These are phyloP conservation scores for Secale cereale DNA, from an alignment of 176 grass and related monocot genomes.

Conservation along the genomic window DNA sequence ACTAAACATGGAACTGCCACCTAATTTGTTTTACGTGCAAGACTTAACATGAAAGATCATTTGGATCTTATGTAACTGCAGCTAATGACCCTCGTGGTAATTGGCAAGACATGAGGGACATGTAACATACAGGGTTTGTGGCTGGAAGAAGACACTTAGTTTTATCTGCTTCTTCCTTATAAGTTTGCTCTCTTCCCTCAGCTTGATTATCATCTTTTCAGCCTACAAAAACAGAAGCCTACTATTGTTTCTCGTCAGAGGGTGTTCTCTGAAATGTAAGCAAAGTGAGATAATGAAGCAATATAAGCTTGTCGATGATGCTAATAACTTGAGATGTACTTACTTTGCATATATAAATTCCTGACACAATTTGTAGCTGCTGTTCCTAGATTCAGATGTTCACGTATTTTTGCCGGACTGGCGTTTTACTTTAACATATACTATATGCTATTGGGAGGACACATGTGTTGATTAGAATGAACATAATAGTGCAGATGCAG, in stretches of 20 bases:
- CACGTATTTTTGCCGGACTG: not conserved
- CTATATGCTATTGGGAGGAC: not conserved
- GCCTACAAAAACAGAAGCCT: conserved; percentile 43
- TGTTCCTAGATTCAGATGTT: not conserved
- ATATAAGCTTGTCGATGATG: not conserved
- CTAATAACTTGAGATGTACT: not conserved
- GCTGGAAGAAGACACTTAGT: not conserved
- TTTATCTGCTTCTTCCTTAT: not conserved
- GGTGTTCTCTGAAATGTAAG: not conserved
- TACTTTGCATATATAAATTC: not conserved
- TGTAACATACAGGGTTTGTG: not conserved
- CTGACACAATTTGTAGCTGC: not conserved
- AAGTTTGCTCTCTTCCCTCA: conserved; percentile 70
- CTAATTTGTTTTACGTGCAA: not conserved
- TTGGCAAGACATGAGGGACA: not conserved
- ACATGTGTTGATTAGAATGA: not conserved
- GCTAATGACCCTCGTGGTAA: not conserved
- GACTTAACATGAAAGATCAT: not conserved
- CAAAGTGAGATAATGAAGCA: not conserved
- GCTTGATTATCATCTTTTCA: conserved; percentile 75
- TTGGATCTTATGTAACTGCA: not conserved
- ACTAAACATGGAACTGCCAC: not conserved
- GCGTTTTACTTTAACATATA: not conserved
- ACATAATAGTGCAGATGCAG: not conserved
- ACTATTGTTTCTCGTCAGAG: not conserved